Conservation (phyloP, 2,329 filamentous ascomycete species). For the Xylariales sp. region DNA sequence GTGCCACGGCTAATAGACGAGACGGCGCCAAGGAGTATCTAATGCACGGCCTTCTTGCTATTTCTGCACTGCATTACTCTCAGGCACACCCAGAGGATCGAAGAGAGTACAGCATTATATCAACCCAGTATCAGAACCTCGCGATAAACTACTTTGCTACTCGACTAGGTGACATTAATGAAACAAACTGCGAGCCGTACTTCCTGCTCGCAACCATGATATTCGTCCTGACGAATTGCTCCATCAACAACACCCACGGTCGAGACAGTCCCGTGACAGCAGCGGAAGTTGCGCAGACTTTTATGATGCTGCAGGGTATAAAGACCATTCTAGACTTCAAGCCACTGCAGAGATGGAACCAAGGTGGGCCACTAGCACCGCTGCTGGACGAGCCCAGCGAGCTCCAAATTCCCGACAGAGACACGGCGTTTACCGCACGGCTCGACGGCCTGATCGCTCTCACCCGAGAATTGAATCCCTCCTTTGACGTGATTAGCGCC, state of each 20-base stretch:
- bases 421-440: slow-evolving; percentile 5
- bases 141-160: slow-evolving; percentile 12
- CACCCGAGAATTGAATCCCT: slow-evolving; percentile 8
- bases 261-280: slow-evolving; percentile 5
- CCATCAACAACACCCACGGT: slow-evolving; percentile 8
- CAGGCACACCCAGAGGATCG: slow-evolving; percentile 10
- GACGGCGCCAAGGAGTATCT: slow-evolving; percentile 11
- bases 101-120: slow-evolving; percentile 10
- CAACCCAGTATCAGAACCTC: slow-evolving; percentile 12
- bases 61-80: slow-evolving; percentile 12
- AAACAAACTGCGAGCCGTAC: slow-evolving; percentile 14
- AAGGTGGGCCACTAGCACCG: no score
- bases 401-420: not conserved
- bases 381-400: slow-evolving; percentile 5
- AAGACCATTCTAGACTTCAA: slow-evolving; percentile 12
- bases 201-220: slow-evolving; percentile 15
- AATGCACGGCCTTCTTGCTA: slow-evolving; percentile 14
- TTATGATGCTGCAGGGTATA: slow-evolving; percentile 13
- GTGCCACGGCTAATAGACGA: not conserved
- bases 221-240: slow-evolving; percentile 14
- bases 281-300: slow-evolving; percentile 13
- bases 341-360: slow-evolving; percentile 1
- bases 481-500: slow-evolving; percentile 6
- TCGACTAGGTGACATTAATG: slow-evolving; percentile 10
- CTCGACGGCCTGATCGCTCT: slow-evolving; percentile 10